Conservation (phyloP, 106 monocot species). For the Phalaenopsis equestris region DNA sequence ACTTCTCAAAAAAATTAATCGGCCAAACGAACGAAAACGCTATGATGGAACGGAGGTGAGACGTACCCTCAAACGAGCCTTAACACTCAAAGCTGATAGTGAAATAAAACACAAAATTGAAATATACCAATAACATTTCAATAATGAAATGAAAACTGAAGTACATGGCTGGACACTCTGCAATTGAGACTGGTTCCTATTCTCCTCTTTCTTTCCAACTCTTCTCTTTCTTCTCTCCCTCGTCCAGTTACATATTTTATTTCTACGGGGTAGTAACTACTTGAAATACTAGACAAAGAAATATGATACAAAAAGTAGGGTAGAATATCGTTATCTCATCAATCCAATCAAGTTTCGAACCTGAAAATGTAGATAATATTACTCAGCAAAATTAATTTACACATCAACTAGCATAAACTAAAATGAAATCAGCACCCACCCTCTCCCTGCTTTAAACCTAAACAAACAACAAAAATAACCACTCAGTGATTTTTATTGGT, state of each 20-base stretch:
- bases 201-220: background rate
- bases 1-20: no score
- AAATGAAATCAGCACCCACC: background rate
- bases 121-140: background rate
- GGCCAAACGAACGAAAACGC: no score
- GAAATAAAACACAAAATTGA: background rate
- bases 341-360: background rate
- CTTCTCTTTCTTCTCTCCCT: background rate
- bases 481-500: background rate
- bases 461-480: background rate
- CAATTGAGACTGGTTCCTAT: background rate
- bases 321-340: background rate
- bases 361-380: background rate
- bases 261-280: background rate
- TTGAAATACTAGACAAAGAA: background rate
- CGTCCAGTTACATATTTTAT: background rate
- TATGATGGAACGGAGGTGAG: no score
- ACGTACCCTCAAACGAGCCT: background rate
- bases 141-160: background rate
- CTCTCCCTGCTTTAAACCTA: background rate
- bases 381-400: background rate
- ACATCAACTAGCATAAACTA: background rate
- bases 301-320: background rate
- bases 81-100: background rate
- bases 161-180: background rate